phyloP scores from a whole-genome alignment of 805 yeast genomes.

The Hanseniaspora valbyensis region DNA sequence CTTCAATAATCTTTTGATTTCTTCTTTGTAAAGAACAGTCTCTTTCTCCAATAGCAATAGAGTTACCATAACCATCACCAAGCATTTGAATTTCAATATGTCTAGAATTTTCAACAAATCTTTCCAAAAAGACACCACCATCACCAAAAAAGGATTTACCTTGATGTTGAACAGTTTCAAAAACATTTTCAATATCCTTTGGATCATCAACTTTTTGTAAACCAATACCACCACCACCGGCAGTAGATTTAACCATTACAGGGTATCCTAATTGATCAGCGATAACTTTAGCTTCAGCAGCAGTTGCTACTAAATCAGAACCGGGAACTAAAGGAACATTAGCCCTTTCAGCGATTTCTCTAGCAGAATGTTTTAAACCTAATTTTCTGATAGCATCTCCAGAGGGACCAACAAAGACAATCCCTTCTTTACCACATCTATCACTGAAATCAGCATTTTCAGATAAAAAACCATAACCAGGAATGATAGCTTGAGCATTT shows the following conservation, averaged over 20 bases:
- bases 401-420: constrained; percentile 91
- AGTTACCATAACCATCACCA: constrained; percentile 91
- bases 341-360: constrained; percentile 85
- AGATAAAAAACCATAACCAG: constrained; percentile 93
- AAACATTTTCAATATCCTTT: constrained; percentile 70
- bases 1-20: constrained; percentile 92
- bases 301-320: constrained; percentile 62
- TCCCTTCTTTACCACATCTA: constrained; percentile 68
- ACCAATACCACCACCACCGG: constrained; percentile 99
- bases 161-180: constrained; percentile 85
- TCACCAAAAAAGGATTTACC: constrained; percentile 91
- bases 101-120: constrained; percentile 88
- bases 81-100: constrained; percentile 95
- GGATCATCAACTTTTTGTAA: constrained; percentile 81
- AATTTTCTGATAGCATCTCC: constrained; percentile 84
- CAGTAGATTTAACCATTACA: constrained; percentile 92
- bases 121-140: constrained; percentile 86
- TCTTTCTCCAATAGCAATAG: constrained; percentile 91
- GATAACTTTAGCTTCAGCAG: constrained; percentile 62
- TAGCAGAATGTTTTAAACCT: constrained; percentile 93
- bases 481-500: constrained; percentile 89
- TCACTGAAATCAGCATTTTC: constrained; percentile 96
- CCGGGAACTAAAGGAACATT: constrained; percentile 97
- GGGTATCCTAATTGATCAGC: constrained; percentile 77
- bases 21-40: constrained; percentile 96